These are phyloP conservation scores for Elsinoe batatas DNA, from an alignment of 2,329 filamentous ascomycete genomes.

Conservation along the genomic window DNA sequence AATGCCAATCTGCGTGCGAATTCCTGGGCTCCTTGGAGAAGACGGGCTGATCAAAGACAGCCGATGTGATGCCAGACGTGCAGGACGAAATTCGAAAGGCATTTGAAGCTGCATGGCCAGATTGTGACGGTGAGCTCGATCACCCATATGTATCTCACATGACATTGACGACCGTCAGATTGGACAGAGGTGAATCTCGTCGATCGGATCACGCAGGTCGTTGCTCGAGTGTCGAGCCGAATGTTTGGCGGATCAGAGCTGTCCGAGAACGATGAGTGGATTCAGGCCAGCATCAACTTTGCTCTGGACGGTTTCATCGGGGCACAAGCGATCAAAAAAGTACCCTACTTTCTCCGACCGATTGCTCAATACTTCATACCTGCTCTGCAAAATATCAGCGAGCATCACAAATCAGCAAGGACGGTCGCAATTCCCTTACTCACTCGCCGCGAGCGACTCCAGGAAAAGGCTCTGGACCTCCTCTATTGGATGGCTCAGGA, in stretches of 20 bases:
- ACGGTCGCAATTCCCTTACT: constrained; percentile 23
- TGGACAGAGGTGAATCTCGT: constrained; percentile 22
- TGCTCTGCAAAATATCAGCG: constrained; percentile 22
- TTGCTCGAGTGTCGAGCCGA: constrained; percentile 23
- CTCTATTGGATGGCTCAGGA: constrained; percentile 21
- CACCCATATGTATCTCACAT: background rate
- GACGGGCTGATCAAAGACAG: background rate
- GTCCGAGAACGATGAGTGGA: constrained; percentile 24
- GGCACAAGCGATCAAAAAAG: constrained; percentile 21
- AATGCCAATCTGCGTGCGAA: constrained; percentile 19
- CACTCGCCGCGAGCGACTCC: constrained; percentile 15
- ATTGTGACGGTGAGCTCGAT: background rate
- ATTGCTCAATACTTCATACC: constrained; percentile 22
- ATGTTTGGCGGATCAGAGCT: constrained; percentile 24
- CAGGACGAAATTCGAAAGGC: constrained; percentile 21
- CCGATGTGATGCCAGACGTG: constrained; percentile 18
- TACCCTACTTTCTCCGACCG: constrained; percentile 22
- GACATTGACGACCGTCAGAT: constrained; percentile 16
- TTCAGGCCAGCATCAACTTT: constrained; percentile 24
- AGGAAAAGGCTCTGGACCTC: constrained; percentile 20
- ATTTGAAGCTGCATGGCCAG: constrained; percentile 14
- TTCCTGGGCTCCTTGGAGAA: background rate
- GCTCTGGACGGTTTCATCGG: constrained; percentile 24
- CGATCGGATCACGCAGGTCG: constrained; percentile 21
- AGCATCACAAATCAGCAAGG: constrained; percentile 20